phyloP scores from a whole-genome alignment of 345 rosid genomes.

The Raphanus sativus region DNA sequence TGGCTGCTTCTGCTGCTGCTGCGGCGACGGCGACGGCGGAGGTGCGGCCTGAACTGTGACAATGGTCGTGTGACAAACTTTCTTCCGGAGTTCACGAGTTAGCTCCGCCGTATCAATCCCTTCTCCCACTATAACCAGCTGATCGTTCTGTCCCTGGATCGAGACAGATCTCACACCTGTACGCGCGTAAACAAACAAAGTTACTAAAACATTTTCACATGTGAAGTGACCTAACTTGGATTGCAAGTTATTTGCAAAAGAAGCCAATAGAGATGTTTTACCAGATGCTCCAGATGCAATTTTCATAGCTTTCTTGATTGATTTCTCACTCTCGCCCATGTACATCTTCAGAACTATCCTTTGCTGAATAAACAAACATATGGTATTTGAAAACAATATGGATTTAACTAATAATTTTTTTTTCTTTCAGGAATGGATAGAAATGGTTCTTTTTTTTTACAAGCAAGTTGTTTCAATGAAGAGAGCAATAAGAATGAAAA shows the following conservation, averaged over 20 bases:
- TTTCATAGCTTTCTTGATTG: slow-evolving; percentile 34
- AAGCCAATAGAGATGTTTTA: slow-evolving; percentile 1
- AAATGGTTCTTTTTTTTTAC: background rate
- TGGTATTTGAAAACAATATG: background rate
- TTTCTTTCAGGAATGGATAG: background rate
- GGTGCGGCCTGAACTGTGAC: slow-evolving; percentile 32
- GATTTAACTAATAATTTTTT: background rate
- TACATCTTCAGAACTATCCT: slow-evolving; percentile 31
- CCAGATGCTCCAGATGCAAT: slow-evolving; percentile 13
- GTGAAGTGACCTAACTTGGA: slow-evolving; percentile 19
- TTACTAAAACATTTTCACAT: background rate
- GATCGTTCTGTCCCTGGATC: slow-evolving; percentile 36
- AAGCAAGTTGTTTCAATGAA: slow-evolving; percentile 5
- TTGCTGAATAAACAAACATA: slow-evolving; percentile 28
- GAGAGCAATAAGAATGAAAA: background rate
- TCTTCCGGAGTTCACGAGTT: slow-evolving; percentile 27
- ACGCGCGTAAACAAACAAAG: background rate
- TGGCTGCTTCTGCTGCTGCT: background rate
- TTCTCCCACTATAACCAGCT: slow-evolving; percentile 31
- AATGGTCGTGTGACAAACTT: slow-evolving; percentile 32
- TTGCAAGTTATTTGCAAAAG: slow-evolving; percentile 4
- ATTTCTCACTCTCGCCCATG: slow-evolving; percentile 16
- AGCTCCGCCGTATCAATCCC: slow-evolving; percentile 33
- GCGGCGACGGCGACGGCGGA: background rate
- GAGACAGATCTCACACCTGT: slow-evolving; percentile 37